Percentiles rank a stretch among this genome's conserved stretches.
Conservation (phyloP, 345 rosid species). For the Hypericum androsaemum region DNA sequence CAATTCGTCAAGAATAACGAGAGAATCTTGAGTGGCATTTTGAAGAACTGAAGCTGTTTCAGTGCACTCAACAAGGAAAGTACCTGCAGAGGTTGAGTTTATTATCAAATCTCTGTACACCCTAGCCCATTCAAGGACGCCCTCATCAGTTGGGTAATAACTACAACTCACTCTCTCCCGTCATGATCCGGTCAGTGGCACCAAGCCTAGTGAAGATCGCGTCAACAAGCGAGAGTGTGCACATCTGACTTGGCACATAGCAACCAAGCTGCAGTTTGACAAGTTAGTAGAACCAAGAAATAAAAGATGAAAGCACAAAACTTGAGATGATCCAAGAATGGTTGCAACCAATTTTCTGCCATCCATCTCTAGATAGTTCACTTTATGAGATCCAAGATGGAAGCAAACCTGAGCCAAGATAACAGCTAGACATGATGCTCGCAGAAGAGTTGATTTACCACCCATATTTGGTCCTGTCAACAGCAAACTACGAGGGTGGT, state of each 20-base stretch:
- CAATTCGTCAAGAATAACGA: conserved; percentile 84
- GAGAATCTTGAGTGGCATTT: conserved; percentile 83
- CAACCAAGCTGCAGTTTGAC: conserved; percentile 64
- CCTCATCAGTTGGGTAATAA: neutral
- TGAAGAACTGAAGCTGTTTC: conserved; percentile 97
- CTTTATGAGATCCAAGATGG: conserved; percentile 3
- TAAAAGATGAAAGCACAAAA: conserved; percentile 1
- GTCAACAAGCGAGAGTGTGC: conserved; percentile 64
- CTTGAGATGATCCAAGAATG: conserved; percentile 1
- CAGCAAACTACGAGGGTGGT: conserved; percentile 47
- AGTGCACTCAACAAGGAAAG: conserved; percentile 80
- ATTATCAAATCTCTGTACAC: conserved; percentile 1
- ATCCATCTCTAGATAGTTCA: neutral
- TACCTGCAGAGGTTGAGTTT: conserved; percentile 35
- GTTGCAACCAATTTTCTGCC: neutral
- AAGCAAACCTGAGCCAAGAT: conserved; percentile 73
- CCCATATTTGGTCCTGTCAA: conserved; percentile 99
- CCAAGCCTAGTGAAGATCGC: conserved; percentile 88
- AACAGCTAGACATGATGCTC: conserved; percentile 82
- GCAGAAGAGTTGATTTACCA: conserved; percentile 91
- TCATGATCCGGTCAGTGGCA: conserved; percentile 85
- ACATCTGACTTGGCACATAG: conserved; percentile 64
- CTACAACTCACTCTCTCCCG: conserved; percentile 73
- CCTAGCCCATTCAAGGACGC: too few relatives aligned
- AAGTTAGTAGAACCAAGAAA: conserved; percentile 2